Evolutionary conservation across 2,329 filamentous ascomycete genomes (phyloP), one percentile per base, ranked within the genome.

Genomic region (Colletotrichum horii): DNA sequence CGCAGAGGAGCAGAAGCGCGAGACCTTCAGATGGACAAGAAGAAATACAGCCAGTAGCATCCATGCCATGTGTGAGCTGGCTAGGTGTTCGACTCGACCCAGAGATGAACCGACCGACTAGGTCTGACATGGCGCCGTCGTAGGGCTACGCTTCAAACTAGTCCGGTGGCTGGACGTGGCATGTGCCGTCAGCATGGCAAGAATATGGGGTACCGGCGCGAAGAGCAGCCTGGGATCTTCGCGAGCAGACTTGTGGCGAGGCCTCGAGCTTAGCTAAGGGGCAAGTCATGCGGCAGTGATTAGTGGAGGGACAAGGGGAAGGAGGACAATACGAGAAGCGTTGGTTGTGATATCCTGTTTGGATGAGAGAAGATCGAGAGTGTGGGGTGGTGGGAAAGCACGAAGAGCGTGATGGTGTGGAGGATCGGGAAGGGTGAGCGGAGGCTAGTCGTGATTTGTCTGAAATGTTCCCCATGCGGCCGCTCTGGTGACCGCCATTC

Each of bases 401-500:
- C 28, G 36, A 56, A 32, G 34, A 64, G 56, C 9, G 43, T 62
- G 75, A 28, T 66, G 76, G 73, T 76, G 76, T 74, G 76, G 38
- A 74, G 65, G 58, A 58, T 69, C 36, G 65, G 64, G 58, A 74
- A 64, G 60, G 76, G 65, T 77, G 75, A 43, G 68, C 62, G 70
- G 66, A 64, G 73, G 32, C 60, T 34, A 34, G 74, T 28, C 34
- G 43, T 76, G 74, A 77, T 76, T 77, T 77, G 76, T 70, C 74
- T 61, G 55, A 64, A 36, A 58, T 64, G 52, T 36, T 65, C 61
- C 38, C 56, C 12, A 69, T 66, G 65, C 70, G 74, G 74, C 69
- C 69, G 58, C 66, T 14, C 56, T 62, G 32, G 70, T 75, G 72
- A 68, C 71, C 73, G 56, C 28, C 58, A 24, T 38, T 60, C 30